Evolutionary conservation across 805 yeast genomes (phyloP).

Genomic region (Millerozyma miso): DNA sequence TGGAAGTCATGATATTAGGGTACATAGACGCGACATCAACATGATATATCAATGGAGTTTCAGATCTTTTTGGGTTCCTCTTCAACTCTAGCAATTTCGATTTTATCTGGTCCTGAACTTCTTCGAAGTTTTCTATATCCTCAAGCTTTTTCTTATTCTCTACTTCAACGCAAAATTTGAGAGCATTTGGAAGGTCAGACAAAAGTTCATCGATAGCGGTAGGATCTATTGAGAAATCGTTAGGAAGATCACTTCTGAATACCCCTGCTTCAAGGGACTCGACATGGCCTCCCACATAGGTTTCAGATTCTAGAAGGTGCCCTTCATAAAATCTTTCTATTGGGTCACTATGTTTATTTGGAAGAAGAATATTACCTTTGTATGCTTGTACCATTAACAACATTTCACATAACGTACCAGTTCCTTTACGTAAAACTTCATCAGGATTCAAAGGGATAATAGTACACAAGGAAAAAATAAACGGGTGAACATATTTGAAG

Average conservation of each 20-base stretch:
- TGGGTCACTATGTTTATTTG: constrained; percentile 92
- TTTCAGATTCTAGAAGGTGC: constrained; percentile 88
- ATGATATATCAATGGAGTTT: constrained; percentile 86
- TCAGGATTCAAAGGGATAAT: constrained; percentile 96
- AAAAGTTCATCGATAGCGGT: constrained; percentile 77
- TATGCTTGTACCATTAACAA: constrained; percentile 94
- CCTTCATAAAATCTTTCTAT: constrained; percentile 94
- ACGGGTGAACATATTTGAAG: constrained; percentile 96
- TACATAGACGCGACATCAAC: constrained; percentile 99
- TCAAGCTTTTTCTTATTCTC: constrained; percentile 72
- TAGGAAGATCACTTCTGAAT: constrained; percentile 80
- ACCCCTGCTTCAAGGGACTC: constrained; percentile 98
- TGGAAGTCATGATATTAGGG: constrained; percentile 97
- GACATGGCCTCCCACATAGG: constrained; percentile 98
- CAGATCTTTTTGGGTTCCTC: constrained; percentile 59
- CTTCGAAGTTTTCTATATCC: constrained; percentile 78
- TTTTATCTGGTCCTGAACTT: constrained; percentile 58
- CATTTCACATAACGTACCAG: constrained; percentile 99
- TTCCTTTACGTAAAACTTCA: constrained; percentile 92
- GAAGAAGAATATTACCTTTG: constrained; percentile 67
- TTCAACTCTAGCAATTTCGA: constrained; percentile 54
- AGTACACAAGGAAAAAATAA: constrained; percentile 90
- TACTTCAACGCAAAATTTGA: constrained; percentile 77
- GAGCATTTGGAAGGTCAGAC: constrained; percentile 66
- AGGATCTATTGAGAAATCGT: constrained; percentile 74